A percentile compares a stretch with the other conserved stretches of the same genome.
Conservation (phyloP, 306 rosid species). For the Medicago ruthenica region DNA sequence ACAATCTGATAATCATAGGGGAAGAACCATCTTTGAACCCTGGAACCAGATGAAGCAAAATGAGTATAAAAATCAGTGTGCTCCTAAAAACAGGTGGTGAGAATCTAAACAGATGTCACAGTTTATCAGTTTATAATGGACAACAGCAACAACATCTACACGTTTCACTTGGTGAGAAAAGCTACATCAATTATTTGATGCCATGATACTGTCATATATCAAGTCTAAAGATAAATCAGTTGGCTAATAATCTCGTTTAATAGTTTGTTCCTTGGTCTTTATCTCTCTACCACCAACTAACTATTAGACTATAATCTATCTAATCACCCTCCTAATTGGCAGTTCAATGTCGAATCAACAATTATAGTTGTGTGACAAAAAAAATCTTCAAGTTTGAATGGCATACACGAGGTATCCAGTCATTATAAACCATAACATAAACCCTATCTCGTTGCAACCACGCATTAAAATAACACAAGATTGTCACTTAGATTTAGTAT, state of each 20-base stretch:
- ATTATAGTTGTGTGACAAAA: background rate
- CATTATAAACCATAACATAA: background rate
- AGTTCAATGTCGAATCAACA: background rate
- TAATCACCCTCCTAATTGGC: background rate
- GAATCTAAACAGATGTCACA: background rate
- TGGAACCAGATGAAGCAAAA: constrained; percentile 47
- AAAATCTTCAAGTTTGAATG: background rate
- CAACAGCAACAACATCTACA: constrained; percentile 1
- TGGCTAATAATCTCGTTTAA: background rate
- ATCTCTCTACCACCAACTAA: background rate
- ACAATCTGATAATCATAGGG: constrained; percentile 93
- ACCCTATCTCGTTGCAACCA: constrained; percentile 10
- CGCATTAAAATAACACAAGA: constrained; percentile 14
- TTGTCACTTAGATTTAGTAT: background rate
- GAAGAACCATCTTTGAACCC: constrained; percentile 94
- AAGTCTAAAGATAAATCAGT: background rate
- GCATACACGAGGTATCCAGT: background rate
- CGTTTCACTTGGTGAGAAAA: background rate
- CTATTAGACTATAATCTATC: constrained; percentile 16
- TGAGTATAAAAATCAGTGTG: constrained; percentile 9
- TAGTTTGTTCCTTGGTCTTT: background rate
- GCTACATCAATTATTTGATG: background rate
- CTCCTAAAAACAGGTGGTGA: constrained; percentile 9
- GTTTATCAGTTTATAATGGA: background rate
- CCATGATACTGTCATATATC: background rate